A percentile compares a stretch with the other conserved stretches of the same genome.
These are phyloP conservation scores for Holtermanniella nyarrowii DNA, from an alignment of 768 basidiomycete species.

Conservation along the genomic window DNA sequence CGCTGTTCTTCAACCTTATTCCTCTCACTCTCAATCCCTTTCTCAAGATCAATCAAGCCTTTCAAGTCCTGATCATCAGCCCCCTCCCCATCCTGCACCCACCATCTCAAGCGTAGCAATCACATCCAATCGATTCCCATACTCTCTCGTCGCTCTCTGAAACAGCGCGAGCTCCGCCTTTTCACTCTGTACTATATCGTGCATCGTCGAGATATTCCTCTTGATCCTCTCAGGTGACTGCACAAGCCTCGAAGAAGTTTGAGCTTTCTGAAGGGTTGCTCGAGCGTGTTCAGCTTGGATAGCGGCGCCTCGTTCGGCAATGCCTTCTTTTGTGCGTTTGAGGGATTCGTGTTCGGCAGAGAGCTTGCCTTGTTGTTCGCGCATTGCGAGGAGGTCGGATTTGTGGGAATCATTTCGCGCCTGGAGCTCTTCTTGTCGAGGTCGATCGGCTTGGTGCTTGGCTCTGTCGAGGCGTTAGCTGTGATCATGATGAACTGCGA, in stretches of 20 bases:
- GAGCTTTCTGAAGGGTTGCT: conserved; percentile 53
- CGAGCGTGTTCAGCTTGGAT: conserved; percentile 47
- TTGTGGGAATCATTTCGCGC: conserved; percentile 59
- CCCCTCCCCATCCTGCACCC: conserved; percentile 1
- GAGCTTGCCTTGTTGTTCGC: conserved; percentile 49
- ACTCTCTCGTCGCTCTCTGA: conserved; percentile 65
- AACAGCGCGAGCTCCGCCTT: conserved; percentile 55
- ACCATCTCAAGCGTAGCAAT: conserved; percentile 69
- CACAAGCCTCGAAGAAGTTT: conserved; percentile 65
- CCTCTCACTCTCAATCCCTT: conserved; percentile 19
- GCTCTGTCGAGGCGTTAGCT: conserved; percentile 42
- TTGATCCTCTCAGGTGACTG: conserved; percentile 85
- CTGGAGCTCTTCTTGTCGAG: conserved; percentile 49
- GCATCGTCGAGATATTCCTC: conserved; percentile 69
- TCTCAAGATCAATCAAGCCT: conserved; percentile 27
- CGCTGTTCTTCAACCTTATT: conserved; percentile 41
- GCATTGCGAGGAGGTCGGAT: conserved; percentile 64
- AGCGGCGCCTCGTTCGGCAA: conserved; percentile 51
- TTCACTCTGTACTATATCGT: conserved; percentile 56
- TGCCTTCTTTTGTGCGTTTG: conserved; percentile 58
- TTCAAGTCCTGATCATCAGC: conserved; percentile 3
- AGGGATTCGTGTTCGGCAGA: conserved; percentile 56
- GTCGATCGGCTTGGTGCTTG: conserved; percentile 50
- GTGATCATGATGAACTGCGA: conserved; percentile 16
- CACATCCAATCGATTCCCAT: conserved; percentile 62